Conservation (phyloP, 169 alveolate genomes). For the Plasmodium reichenowi region DNA sequence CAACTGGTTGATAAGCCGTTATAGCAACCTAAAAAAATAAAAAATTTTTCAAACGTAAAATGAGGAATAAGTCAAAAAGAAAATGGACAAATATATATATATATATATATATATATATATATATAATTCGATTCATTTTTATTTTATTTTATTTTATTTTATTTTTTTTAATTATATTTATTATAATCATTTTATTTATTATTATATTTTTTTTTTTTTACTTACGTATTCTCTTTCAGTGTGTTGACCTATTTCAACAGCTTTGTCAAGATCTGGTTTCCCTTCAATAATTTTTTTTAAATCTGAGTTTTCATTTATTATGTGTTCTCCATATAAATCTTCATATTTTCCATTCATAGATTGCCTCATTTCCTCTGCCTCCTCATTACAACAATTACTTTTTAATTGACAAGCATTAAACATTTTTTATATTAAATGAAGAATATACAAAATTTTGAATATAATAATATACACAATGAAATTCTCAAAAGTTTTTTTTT, state of each 20-base stretch:
- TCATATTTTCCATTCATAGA: constrained; percentile 28
- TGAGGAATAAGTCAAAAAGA: background rate
- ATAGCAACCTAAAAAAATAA: constrained; percentile 79
- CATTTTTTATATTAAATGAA: constrained; percentile 23
- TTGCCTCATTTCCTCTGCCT: constrained; percentile 16
- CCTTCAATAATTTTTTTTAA: constrained; percentile 60
- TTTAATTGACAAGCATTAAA: constrained; percentile 45
- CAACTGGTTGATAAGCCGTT: constrained; percentile 86
- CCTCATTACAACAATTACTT: constrained; percentile 44
- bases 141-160: background rate
- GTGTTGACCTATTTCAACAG: constrained; percentile 79
- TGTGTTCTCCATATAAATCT: constrained; percentile 58
- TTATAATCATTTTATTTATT: background rate
- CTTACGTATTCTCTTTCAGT: constrained; percentile 84
- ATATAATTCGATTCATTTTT: background rate
- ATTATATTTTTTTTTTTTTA: background rate
- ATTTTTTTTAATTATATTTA: background rate
- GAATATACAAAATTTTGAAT: background rate
- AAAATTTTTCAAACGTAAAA: background rate
- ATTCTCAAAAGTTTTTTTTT: too few relatives aligned
- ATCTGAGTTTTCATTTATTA: constrained; percentile 1
- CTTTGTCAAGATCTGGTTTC: constrained; percentile 77
- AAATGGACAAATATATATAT: background rate
- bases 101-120: background rate
- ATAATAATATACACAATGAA: too few relatives aligned